Base-by-base conservation (phyloP, 805 yeast genomes). In the Nakazawaea populi region DNA sequence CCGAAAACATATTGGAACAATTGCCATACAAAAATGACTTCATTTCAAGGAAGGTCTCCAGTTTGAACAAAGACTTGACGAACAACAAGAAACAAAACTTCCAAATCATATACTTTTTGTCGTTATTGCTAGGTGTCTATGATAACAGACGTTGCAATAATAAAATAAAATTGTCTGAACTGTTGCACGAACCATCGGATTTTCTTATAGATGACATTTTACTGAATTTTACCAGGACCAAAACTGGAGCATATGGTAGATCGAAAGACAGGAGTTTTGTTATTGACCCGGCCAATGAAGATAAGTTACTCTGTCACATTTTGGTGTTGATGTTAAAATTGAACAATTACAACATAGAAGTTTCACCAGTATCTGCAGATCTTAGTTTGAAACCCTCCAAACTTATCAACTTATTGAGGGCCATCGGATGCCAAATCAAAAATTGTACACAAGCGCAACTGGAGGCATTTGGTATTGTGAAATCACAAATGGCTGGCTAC, bases 271-370 rank as follows among this genome's bases (percentile, higher is more conserved):
- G 84, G 58, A 76, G 85, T n/a, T 92, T 79, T 64, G 73, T 79
- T 55, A 79, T 94, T 54, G 97, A 94, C 62, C 97, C 98, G 40
- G 85, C 80, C 59, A 80, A 82, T 62, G 96, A 89, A 66, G 96
- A 89, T 69, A 89, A 86, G 68, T 73, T 94, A 46, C 72, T 94
- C 57, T 87, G 96, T 67, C 85, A 81, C 68, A 72, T 90, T 45
- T 71, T 94, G 54, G 87, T 85, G 5, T 68, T 86, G 40, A 74
- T 87, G 39, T 71, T 94, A 62, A 92, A 85, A 65, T 74, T 91
- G 51, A 89, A 89, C 64, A 82, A 79, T 54, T 92, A 81, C 69
- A 72, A 77, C 55, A 80, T 89, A 18, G 94, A 87, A 59, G 69
- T 90, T 39, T 76, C 87, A 3, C 95, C 96, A 24, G 69, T 92